These are phyloP conservation scores for Chaetomium sp. DNA, from an alignment of 2,329 filamentous ascomycete genomes.

Conservation along the genomic window DNA sequence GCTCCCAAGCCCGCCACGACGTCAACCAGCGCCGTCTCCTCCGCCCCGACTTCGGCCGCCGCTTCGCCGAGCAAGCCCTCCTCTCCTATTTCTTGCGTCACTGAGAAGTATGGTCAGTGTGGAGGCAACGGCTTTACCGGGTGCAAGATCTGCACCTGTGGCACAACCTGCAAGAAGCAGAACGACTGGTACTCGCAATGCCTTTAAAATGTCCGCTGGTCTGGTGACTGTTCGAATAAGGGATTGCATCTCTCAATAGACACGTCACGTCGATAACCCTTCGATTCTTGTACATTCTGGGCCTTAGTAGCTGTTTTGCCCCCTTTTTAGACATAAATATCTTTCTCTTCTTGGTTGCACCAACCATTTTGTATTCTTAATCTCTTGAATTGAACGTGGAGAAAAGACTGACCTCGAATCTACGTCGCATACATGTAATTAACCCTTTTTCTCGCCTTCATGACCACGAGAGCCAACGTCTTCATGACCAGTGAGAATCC, in stretches of 20 bases:
- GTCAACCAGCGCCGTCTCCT: not conserved
- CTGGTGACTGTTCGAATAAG: too few species aligned
- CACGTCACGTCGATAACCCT: too few species aligned
- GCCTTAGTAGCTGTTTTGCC: not conserved
- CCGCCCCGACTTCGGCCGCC: not conserved
- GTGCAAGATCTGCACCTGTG: conserved; percentile 40
- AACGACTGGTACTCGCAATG: conserved; percentile 44
- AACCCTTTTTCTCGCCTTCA: too few species aligned
- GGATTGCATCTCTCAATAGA: too few species aligned
- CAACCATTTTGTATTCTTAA: not conserved
- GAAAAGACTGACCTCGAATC: too few species aligned
- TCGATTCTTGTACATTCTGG: not conserved
- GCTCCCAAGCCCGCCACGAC: conserved; percentile 6
- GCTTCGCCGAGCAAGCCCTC: conserved; percentile 11
- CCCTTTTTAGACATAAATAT: not conserved
- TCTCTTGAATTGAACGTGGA: not conserved
- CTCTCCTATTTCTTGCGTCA: conserved; percentile 22
- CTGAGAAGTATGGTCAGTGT: conserved; percentile 42
- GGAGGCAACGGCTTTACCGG: conserved; percentile 43
- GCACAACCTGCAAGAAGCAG: conserved; percentile 39
- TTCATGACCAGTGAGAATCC: too few species aligned
- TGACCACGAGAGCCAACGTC: too few species aligned
- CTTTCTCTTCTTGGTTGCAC: not conserved
- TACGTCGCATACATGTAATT: too few species aligned
- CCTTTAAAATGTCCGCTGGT: conserved; percentile 26